A percentile compares a stretch with the other conserved stretches of the same genome.
Conservation (phyloP, 345 rosid species). For the Gossypioides kirkii region DNA sequence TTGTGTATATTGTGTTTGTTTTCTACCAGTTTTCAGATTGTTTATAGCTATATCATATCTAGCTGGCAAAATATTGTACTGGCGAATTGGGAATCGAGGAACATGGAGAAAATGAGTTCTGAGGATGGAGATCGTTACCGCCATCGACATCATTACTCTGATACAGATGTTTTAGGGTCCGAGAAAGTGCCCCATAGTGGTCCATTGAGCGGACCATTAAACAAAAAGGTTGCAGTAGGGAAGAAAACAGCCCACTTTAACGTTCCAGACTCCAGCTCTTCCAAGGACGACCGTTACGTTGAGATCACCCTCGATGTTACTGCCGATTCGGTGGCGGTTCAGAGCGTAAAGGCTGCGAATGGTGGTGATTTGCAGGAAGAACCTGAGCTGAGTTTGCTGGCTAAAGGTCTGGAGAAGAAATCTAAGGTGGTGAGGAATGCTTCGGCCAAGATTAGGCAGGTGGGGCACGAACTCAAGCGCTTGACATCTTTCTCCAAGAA, state of each 20-base stretch:
- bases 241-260: constrained; percentile 36
- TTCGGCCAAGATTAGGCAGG: constrained; percentile 48
- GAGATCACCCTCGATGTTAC: constrained; percentile 28
- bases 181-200: constrained; percentile 35
- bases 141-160: constrained; percentile 23
- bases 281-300: constrained; percentile 26
- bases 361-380: constrained; percentile 32
- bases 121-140: constrained; percentile 15
- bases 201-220: constrained; percentile 47
- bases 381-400: constrained; percentile 41
- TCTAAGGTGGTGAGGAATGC: constrained; percentile 41
- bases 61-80: too few relatives aligned
- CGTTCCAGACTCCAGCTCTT: constrained; percentile 21
- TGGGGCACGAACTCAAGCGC: constrained; percentile 58
- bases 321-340: constrained; percentile 23
- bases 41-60: not conserved
- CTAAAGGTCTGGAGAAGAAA: constrained; percentile 46
- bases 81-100: not conserved
- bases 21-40: not conserved
- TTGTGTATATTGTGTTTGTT: not conserved
- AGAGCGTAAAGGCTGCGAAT: constrained; percentile 21
- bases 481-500: constrained; percentile 47
- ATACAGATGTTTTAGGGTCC: constrained; percentile 30
- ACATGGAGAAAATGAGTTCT: constrained; percentile 24
- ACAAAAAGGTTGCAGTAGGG: constrained; percentile 26